phyloP scores from a whole-genome alignment of 768 basidiomycete species.

The Cystobasidiopsis lactophilus region DNA sequence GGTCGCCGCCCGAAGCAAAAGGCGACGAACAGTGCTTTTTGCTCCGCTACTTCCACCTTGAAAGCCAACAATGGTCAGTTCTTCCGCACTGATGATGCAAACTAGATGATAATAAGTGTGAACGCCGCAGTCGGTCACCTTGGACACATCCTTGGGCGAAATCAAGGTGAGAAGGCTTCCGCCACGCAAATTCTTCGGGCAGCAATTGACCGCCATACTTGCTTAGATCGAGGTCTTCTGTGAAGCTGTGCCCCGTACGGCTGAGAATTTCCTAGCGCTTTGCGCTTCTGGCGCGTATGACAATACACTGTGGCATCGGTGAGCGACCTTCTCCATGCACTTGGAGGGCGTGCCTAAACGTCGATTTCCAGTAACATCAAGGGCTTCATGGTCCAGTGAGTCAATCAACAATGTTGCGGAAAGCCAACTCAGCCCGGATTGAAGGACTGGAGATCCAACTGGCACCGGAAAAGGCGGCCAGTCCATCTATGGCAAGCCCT shows the following conservation, averaged over 20 bases:
- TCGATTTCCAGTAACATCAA: conserved; percentile 47
- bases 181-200: background rate
- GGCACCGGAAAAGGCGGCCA: conserved; percentile 91
- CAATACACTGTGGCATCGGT: conserved; percentile 57
- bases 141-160: conserved; percentile 84
- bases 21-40: no score
- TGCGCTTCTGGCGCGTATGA: conserved; percentile 78
- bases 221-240: conserved; percentile 83
- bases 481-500: conserved; percentile 84
- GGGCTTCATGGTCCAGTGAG: conserved; percentile 70
- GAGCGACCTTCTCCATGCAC: background rate
- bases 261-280: conserved; percentile 93
- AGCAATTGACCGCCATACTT: background rate
- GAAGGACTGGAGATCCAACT: conserved; percentile 52
- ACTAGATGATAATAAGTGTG: no score
- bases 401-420: conserved; percentile 14
- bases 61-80: no score
- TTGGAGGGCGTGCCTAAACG: background rate
- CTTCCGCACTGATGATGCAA: no score
- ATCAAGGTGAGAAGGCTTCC: conserved; percentile 43
- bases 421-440: background rate
- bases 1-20: no score
- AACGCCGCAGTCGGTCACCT: conserved; percentile 54
- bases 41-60: no score
- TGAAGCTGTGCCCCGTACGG: conserved; percentile 82